A percentile compares a stretch with the other conserved stretches of the same genome.
These are phyloP conservation scores for Gliomastix tumulicola DNA, from an alignment of 2,329 filamentous ascomycete species.

Conservation along the genomic window DNA sequence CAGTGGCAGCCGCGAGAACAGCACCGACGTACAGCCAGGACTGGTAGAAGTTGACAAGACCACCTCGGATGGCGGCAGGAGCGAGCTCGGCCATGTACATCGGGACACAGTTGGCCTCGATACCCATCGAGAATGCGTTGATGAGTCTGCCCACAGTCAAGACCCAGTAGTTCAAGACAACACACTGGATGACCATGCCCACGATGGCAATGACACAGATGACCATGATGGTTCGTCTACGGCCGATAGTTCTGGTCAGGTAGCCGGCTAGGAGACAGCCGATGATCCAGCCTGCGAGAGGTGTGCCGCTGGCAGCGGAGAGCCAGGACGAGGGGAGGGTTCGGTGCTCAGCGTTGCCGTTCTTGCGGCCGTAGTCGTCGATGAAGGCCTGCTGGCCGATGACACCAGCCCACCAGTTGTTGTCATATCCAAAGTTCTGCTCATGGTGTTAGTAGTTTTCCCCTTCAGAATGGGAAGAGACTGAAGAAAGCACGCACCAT, in stretches of 20 bases:
- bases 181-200: conserved; percentile 3
- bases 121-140: conserved; percentile 3
- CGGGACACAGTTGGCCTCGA: conserved; percentile 7
- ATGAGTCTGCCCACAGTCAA: conserved; percentile 7
- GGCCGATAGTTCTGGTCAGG: conserved; percentile 4
- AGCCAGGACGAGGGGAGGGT: conserved; percentile 5
- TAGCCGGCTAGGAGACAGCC: conserved; percentile 7
- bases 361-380: conserved; percentile 3
- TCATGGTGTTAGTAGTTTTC: no score
- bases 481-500: neutral
- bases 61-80: conserved; percentile 7
- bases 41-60: conserved; percentile 8
- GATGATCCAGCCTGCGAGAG: conserved; percentile 4
- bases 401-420: conserved; percentile 6
- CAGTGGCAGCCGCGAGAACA: conserved; percentile 3
- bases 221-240: conserved; percentile 4
- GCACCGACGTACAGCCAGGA: conserved; percentile 5
- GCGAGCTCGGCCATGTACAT: conserved; percentile 10
- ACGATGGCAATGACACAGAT: conserved; percentile 6
- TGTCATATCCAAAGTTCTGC: conserved; percentile 8
- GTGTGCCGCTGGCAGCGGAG: conserved; percentile 4
- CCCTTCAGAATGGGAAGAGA: no score
- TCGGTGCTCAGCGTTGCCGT: neutral
- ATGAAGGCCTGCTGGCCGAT: conserved; percentile 4
- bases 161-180: conserved; percentile 3